Evolutionary conservation across 2,329 filamentous ascomycete genomes (phyloP).

Genomic region (Colletotrichum musae): DNA sequence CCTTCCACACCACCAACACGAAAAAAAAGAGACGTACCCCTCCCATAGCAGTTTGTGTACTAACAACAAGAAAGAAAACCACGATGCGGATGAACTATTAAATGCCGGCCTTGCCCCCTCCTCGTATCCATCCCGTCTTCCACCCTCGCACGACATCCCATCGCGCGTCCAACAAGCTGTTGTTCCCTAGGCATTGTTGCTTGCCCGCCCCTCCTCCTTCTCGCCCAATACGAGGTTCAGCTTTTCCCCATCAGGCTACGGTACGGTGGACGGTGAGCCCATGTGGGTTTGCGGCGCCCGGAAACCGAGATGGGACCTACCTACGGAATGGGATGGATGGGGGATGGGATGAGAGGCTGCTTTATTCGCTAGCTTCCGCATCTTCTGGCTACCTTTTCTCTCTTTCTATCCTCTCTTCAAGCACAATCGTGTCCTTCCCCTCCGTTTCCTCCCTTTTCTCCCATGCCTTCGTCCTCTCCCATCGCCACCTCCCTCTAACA

Average conservation of each 20-base stretch:
- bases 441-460: too few species aligned
- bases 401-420: neutral
- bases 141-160: too few species aligned
- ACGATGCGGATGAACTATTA: conserved; percentile 6
- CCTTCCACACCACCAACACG: too few species aligned
- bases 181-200: neutral
- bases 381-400: conserved; percentile 13
- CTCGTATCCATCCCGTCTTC: conserved; percentile 17
- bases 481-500: neutral
- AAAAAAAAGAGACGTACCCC: too few species aligned
- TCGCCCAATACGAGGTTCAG: conserved; percentile 17
- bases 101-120: neutral
- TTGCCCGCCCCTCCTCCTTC: too few species aligned
- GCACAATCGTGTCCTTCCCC: too few species aligned
- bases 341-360: conserved; percentile 11
- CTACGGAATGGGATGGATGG: neutral
- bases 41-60: conserved; percentile 6
- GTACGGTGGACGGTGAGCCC: neutral
- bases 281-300: conserved; percentile 3
- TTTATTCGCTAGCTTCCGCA: conserved; percentile 21
- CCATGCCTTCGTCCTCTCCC: too few species aligned
- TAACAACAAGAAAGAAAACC: neutral
- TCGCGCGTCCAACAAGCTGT: neutral
- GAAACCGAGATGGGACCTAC: neutral
- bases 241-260: neutral